Conservation (phyloP, 768 basidiomycete genomes). For the Tricholoma sp. region DNA sequence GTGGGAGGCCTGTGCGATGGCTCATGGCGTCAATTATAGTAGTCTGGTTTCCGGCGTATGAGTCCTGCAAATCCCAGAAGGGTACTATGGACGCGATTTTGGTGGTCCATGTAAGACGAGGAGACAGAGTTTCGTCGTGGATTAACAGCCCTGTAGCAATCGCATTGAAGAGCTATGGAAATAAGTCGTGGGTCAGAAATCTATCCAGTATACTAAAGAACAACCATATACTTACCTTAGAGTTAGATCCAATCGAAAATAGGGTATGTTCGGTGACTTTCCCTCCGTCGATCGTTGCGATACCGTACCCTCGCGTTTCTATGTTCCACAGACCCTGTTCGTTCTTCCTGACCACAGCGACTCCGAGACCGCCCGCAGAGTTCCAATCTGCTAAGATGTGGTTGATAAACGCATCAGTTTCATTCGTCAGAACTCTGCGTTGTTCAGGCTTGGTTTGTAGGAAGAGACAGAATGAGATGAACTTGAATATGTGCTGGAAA, state of each 20-base stretch:
- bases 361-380: slow-evolving; percentile 21
- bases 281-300: slow-evolving; percentile 17
- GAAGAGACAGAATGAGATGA: no score
- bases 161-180: slow-evolving; percentile 19
- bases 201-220: neutral
- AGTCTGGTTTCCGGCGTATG: slow-evolving; percentile 14
- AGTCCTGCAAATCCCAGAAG: slow-evolving; percentile 19
- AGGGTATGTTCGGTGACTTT: slow-evolving; percentile 21
- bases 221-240: slow-evolving; percentile 18
- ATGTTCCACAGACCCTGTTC: slow-evolving; percentile 21
- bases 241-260: slow-evolving; percentile 26
- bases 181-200: neutral
- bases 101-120: slow-evolving; percentile 21
- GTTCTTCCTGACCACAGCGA: slow-evolving; percentile 23
- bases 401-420: slow-evolving; percentile 18
- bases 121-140: slow-evolving; percentile 19
- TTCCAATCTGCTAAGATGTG: slow-evolving; percentile 21
- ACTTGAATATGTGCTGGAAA: no score
- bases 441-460: no score
- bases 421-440: neutral
- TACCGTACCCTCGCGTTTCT: slow-evolving; percentile 27
- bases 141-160: slow-evolving; percentile 23
- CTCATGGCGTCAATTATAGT: slow-evolving; percentile 16
- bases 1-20: slow-evolving; percentile 17
- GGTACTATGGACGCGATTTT: slow-evolving; percentile 21